These are phyloP conservation scores for Nicotiana benthamiana DNA, from an alignment of 257 asterid species.

Conservation along the genomic window DNA sequence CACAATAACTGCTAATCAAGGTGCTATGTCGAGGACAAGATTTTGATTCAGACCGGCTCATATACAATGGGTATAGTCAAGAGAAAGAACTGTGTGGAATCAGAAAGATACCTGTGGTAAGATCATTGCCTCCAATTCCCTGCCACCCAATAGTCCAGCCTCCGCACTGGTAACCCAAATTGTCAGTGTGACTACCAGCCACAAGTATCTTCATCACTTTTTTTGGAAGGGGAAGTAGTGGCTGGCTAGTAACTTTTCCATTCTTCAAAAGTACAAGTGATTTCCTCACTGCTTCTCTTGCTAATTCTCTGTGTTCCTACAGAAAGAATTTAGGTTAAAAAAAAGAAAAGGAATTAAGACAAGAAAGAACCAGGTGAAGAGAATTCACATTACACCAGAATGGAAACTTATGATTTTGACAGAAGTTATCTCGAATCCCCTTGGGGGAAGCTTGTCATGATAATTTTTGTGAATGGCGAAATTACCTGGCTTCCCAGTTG, in stretches of 20 bases:
- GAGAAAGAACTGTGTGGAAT: not conserved
- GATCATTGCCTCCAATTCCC: conserved; percentile 14
- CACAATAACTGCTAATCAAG: not conserved
- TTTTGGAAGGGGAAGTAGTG: conserved; percentile 22
- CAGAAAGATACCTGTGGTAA: conserved; percentile 8
- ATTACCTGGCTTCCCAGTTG: conserved; percentile 24
- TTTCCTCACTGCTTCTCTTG: conserved; percentile 28
- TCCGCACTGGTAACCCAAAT: conserved; percentile 25
- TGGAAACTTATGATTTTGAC: not conserved
- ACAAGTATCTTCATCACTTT: conserved; percentile 19
- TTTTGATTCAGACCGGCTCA: not conserved
- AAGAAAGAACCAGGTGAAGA: not conserved
- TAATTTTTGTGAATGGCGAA: not conserved
- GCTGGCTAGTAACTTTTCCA: conserved; percentile 8
- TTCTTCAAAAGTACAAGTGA: conserved; percentile 27
- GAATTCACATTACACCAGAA: not conserved
- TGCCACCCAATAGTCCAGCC: conserved; percentile 26
- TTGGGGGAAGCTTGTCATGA: not conserved
- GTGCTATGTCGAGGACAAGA: not conserved
- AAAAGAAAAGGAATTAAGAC: not conserved
- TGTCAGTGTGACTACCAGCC: conserved; percentile 19
- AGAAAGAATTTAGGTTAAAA: too few species aligned
- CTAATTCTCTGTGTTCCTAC: conserved; percentile 24
- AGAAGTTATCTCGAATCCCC: not conserved
- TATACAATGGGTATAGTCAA: too few species aligned